phyloP scores from a whole-genome alignment of 2,329 filamentous ascomycete genomes.

The Penicillium concentricum region DNA sequence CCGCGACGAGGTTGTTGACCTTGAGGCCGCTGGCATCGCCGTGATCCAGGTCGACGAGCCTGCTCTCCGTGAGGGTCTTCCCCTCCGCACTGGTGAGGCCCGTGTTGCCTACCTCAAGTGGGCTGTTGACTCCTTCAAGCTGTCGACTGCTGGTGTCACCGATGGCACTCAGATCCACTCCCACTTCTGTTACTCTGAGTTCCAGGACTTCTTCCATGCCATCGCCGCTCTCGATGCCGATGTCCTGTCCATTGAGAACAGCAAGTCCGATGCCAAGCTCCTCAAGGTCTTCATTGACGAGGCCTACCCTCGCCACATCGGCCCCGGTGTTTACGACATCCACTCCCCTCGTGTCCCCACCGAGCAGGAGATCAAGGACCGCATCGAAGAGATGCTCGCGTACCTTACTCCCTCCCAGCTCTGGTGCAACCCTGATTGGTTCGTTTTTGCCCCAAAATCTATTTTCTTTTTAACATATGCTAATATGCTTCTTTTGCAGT shows the following conservation, averaged over 20 bases:
- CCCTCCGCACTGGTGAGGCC: slow-evolving; percentile 89
- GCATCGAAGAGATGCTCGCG: slow-evolving; percentile 96
- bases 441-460: background rate
- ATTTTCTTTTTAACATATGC: background rate
- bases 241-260: slow-evolving; percentile 99
- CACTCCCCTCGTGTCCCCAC: slow-evolving; percentile 96
- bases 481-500: slow-evolving; percentile 36
- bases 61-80: slow-evolving; percentile 97
- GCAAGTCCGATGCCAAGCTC: slow-evolving; percentile 99
- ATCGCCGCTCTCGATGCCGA: slow-evolving; percentile 97
- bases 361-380: slow-evolving; percentile 97
- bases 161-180: slow-evolving; percentile 99
- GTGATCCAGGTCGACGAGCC: slow-evolving; percentile 99
- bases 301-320: slow-evolving; percentile 96
- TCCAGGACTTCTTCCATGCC: slow-evolving; percentile 99
- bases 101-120: slow-evolving; percentile 95
- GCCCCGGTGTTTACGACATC: slow-evolving; percentile 99
- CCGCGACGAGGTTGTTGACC: slow-evolving; percentile 96
- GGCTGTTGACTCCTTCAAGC: slow-evolving; percentile 98
- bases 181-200: slow-evolving; percentile 99
- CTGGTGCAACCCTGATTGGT: slow-evolving; percentile 95
- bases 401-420: slow-evolving; percentile 98
- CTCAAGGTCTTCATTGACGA: slow-evolving; percentile 98
- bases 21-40: slow-evolving; percentile 92
- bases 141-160: slow-evolving; percentile 87